Conservation (phyloP, 1,139 yeast genomes). For the Casaregolazyma lundiana region DNA sequence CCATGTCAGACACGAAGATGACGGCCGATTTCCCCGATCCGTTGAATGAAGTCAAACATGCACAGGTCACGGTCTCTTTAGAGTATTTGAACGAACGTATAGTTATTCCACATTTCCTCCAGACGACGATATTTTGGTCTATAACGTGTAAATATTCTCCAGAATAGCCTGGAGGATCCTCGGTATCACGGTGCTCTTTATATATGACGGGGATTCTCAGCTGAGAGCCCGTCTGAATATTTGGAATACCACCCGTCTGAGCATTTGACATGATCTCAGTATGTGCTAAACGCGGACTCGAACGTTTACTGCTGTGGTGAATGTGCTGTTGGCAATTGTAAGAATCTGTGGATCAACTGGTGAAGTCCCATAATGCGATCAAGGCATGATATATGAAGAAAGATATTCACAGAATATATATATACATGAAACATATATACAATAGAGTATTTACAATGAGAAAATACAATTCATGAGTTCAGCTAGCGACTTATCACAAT, state of each 20-base stretch:
- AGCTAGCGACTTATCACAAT: too few relatives aligned
- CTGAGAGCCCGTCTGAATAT: neutral
- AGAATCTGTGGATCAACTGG: too few relatives aligned
- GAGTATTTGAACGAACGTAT: constrained; percentile 48
- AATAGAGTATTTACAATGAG: neutral
- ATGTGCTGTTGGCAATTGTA: too few relatives aligned
- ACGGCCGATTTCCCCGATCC: constrained; percentile 15
- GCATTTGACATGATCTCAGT: too few relatives aligned
- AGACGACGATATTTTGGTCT: neutral
- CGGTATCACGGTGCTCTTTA: neutral
- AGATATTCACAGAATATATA: neutral
- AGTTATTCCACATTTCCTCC: constrained; percentile 41
- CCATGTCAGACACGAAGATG: constrained; percentile 29
- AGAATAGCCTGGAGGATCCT: neutral
- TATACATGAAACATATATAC: neutral
- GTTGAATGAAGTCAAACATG: constrained; percentile 46
- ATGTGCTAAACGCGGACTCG: too few relatives aligned
- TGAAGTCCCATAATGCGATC: too few relatives aligned
- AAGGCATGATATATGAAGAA: neutral
- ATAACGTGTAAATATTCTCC: constrained; percentile 1
- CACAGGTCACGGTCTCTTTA: constrained; percentile 42
- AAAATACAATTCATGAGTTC: too few relatives aligned
- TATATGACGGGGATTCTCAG: neutral
- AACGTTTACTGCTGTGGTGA: too few relatives aligned
- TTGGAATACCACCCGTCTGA: neutral